Percentiles rank a stretch among this genome's conserved stretches.
Conservation (phyloP, 805 yeast species). For the Wickerhamiella occidentalis region DNA sequence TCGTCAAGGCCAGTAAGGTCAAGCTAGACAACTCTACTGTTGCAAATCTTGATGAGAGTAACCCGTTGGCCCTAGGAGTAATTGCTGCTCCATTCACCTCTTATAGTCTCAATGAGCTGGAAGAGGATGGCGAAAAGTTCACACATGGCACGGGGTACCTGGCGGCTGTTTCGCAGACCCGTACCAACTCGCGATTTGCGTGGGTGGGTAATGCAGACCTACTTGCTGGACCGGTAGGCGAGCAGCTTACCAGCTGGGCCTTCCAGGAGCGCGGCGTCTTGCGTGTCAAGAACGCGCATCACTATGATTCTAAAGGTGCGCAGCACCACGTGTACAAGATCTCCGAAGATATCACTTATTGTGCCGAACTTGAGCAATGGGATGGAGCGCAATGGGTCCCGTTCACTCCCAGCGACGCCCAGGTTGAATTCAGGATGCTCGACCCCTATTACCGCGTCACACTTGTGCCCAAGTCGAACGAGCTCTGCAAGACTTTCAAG, state of each 20-base stretch:
- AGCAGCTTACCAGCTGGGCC: conserved; percentile 51
- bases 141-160: conserved; percentile 18
- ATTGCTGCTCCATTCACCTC: conserved; percentile 19
- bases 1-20: conserved; percentile 12
- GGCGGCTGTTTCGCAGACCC: conserved; percentile 67
- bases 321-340: conserved; percentile 48
- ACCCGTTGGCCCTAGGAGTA: conserved; percentile 17
- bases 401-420: conserved; percentile 47
- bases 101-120: conserved; percentile 20
- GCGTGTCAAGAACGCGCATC: conserved; percentile 41
- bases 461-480: conserved; percentile 35
- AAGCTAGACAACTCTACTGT: conserved; percentile 6
- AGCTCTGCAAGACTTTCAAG: conserved; percentile 45
- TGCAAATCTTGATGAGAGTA: conserved; percentile 16
- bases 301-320: conserved; percentile 34
- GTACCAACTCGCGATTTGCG: conserved; percentile 54
- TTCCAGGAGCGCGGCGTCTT: conserved; percentile 59
- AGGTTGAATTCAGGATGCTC: conserved; percentile 75
- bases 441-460: conserved; percentile 88
- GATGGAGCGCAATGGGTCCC: conserved; percentile 57
- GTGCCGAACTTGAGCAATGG: conserved; percentile 35
- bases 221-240: conserved; percentile 32
- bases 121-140: conserved; percentile 15
- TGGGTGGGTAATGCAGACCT: conserved; percentile 69
- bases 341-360: conserved; percentile 53